phyloP scores from a whole-genome alignment of 75 land plant genomes.

The Isoetes taiwanensis region DNA sequence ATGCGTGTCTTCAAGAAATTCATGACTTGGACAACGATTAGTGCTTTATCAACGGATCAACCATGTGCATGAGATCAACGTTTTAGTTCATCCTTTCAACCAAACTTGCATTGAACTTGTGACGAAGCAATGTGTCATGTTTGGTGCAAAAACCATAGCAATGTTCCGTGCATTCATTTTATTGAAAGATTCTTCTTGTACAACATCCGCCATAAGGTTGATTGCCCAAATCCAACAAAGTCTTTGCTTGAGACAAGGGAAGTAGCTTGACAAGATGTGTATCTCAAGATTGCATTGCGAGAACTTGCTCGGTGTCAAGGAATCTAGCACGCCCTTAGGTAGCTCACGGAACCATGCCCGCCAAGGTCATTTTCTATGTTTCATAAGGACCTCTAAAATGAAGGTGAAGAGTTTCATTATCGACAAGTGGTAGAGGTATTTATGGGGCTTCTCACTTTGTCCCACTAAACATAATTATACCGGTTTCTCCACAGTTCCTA shows the following conservation, averaged over 20 bases:
- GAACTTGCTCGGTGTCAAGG: slow-evolving; percentile 62
- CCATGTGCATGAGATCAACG: slow-evolving; percentile 39
- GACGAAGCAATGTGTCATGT: slow-evolving; percentile 95
- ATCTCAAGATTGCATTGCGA: slow-evolving; percentile 73
- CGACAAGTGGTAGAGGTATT: no score
- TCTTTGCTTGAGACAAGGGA: slow-evolving; percentile 71
- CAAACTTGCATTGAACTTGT: no score
- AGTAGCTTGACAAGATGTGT: slow-evolving; percentile 55
- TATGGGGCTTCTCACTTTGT: no score
- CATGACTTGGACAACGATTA: slow-evolving; percentile 90
- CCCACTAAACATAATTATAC: no score
- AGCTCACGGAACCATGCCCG: slow-evolving; percentile 97
- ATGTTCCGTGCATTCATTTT: slow-evolving; percentile 92
- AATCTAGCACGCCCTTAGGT: slow-evolving; percentile 66
- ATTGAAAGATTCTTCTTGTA: slow-evolving; percentile 50
- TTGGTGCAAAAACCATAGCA: slow-evolving; percentile 96
- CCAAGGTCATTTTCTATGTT: no score
- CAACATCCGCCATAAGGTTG: slow-evolving; percentile 92
- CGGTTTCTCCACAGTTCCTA: no score
- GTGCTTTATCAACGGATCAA: slow-evolving; percentile 71
- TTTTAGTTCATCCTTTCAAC: neutral
- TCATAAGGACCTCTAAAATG: no score
- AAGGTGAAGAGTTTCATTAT: no score
- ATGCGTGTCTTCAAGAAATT: slow-evolving; percentile 64
- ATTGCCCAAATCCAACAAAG: slow-evolving; percentile 76